phyloP scores from a whole-genome alignment of 2,329 filamentous ascomycete species.

The Capronia americana region DNA sequence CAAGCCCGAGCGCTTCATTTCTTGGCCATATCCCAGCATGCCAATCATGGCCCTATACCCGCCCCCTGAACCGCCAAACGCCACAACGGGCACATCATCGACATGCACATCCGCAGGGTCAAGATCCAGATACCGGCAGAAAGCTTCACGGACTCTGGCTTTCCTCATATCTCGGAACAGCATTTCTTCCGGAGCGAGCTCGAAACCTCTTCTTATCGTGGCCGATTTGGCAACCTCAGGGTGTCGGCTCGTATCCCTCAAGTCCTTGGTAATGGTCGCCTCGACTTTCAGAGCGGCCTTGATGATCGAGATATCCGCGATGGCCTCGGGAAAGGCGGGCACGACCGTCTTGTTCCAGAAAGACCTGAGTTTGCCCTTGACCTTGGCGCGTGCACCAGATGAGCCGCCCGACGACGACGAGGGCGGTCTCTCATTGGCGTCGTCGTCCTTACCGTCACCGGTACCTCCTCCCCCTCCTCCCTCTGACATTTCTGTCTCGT shows the following conservation, averaged over 20 bases:
- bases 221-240: slow-evolving; percentile 25
- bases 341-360: slow-evolving; percentile 34
- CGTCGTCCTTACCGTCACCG: not conserved
- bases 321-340: slow-evolving; percentile 30
- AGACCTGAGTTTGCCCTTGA: slow-evolving; percentile 28
- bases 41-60: slow-evolving; percentile 32
- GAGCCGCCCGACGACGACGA: not conserved
- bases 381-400: slow-evolving; percentile 4
- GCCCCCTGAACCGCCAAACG: slow-evolving; percentile 28
- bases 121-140: slow-evolving; percentile 28
- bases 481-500: slow-evolving; percentile 3
- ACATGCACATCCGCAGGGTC: slow-evolving; percentile 23
- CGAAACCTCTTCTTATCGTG: slow-evolving; percentile 22
- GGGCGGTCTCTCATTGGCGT: not conserved
- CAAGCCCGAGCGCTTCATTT: slow-evolving; percentile 28
- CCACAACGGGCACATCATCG: slow-evolving; percentile 31
- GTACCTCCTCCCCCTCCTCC: too few species aligned
- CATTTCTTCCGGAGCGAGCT: slow-evolving; percentile 20
- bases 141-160: slow-evolving; percentile 19
- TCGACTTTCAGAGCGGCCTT: slow-evolving; percentile 29
- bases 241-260: slow-evolving; percentile 23
- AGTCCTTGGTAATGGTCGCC: slow-evolving; percentile 24
- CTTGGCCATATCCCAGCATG: slow-evolving; percentile 27
- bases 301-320: slow-evolving; percentile 29
- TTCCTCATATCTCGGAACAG: slow-evolving; percentile 21